These are phyloP conservation scores for Cudoniella acicularis DNA, from an alignment of 495 filamentous ascomycete species.

Conservation along the genomic window DNA sequence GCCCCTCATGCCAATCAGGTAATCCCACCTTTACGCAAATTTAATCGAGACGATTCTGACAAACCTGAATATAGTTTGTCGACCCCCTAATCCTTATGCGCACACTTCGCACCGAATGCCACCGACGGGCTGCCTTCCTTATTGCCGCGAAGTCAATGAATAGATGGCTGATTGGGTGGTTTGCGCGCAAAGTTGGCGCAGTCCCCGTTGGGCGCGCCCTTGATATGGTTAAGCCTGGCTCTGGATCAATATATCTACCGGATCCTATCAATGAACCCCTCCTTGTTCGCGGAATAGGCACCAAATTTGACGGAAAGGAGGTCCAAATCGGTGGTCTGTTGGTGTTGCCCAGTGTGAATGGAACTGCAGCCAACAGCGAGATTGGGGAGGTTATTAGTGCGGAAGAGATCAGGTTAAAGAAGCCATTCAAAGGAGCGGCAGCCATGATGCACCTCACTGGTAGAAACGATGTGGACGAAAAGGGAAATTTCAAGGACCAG, in stretches of 20 bases:
- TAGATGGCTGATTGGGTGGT: slow-evolving; percentile 78
- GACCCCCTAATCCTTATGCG: slow-evolving; percentile 94
- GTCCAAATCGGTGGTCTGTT: slow-evolving; percentile 78
- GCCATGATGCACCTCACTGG: slow-evolving; percentile 77
- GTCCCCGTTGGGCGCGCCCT: slow-evolving; percentile 87
- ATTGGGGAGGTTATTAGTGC: slow-evolving; percentile 75
- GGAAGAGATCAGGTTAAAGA: slow-evolving; percentile 82
- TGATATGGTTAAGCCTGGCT: slow-evolving; percentile 76
- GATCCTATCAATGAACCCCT: slow-evolving; percentile 81
- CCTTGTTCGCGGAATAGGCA: slow-evolving; percentile 80
- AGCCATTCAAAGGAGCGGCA: slow-evolving; percentile 69
- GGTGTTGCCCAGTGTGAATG: slow-evolving; percentile 79
- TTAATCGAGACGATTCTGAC: too few relatives aligned
- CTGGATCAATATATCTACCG: slow-evolving; percentile 85
- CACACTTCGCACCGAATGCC: slow-evolving; percentile 76
- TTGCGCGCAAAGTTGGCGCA: slow-evolving; percentile 74
- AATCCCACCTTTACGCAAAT: slow-evolving; percentile 28
- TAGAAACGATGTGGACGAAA: slow-evolving; percentile 60
- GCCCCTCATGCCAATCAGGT: slow-evolving; percentile 98
- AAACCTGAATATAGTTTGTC: too few relatives aligned
- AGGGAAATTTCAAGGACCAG: slow-evolving; percentile 45
- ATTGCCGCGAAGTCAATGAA: slow-evolving; percentile 93
- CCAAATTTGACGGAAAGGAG: slow-evolving; percentile 71
- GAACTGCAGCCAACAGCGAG: slow-evolving; percentile 70
- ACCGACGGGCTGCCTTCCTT: slow-evolving; percentile 84